Evolutionary conservation across 75 land plant genomes (phyloP).

Genomic region (Isoetes taiwanensis): DNA sequence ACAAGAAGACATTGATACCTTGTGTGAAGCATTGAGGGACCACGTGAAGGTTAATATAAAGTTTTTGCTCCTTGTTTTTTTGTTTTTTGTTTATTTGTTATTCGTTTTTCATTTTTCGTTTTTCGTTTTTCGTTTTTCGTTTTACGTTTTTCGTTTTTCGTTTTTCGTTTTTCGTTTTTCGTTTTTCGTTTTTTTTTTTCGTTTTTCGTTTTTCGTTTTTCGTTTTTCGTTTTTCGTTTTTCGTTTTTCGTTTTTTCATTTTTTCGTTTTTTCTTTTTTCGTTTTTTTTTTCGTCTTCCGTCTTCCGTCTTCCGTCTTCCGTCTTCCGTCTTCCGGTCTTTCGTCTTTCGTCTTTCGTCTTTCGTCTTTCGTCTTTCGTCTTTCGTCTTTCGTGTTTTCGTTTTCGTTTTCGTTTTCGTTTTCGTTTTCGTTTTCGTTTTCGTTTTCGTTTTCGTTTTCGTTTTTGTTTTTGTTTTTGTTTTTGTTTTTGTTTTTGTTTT

Average conservation of each 20-base stretch:
- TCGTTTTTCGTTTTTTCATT: no score
- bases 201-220: background rate
- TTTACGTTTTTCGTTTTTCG: background rate
- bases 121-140: background rate
- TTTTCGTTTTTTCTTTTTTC: no score
- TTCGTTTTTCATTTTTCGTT: background rate
- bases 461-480: background rate
- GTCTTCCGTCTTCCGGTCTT: no score
- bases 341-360: no score
- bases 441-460: background rate
- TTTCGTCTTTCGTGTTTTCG: no score
- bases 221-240: no score
- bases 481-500: background rate
- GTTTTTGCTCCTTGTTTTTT: background rate
- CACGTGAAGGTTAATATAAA: conserved; percentile 22
- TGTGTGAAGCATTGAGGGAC: conserved; percentile 26
- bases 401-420: background rate
- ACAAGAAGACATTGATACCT: conserved; percentile 22
- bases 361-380: no score
- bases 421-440: background rate
- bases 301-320: no score
- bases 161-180: background rate
- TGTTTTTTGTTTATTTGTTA: background rate
- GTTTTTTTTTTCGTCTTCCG: no score
- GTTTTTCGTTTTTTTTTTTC: background rate